These are phyloP conservation scores for Zoysia matrella DNA, from an alignment of 202 grass and related monocot genomes.

Conservation along the genomic window DNA sequence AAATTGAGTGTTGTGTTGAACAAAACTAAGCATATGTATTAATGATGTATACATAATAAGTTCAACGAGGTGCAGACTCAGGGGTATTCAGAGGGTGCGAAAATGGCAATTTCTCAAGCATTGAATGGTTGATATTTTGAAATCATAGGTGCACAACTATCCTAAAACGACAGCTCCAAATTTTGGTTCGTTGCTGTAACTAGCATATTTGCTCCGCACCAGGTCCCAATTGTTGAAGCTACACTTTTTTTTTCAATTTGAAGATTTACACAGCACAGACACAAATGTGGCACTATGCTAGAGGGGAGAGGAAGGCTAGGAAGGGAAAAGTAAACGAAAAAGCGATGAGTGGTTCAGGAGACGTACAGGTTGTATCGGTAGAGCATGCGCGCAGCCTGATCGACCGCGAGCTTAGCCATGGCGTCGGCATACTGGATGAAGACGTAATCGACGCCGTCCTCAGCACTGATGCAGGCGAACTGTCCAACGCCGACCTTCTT, in stretches of 20 bases:
- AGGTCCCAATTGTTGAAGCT: neutral
- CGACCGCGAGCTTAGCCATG: constrained; percentile 93
- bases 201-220: neutral
- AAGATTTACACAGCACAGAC: neutral
- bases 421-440: constrained; percentile 89
- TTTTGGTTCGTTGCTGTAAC: neutral
- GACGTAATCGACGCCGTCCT: constrained; percentile 74
- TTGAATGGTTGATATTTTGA: neutral
- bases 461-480: constrained; percentile 78
- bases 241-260: neutral
- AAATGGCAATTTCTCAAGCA: neutral
- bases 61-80: too few species aligned
- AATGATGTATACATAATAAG: too few species aligned
- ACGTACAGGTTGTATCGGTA: constrained; percentile 96
- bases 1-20: neutral
- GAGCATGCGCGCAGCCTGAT: constrained; percentile 79
- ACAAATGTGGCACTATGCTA: neutral
- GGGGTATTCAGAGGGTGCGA: neutral
- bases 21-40: neutral
- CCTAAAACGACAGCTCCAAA: neutral
- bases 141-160: neutral
- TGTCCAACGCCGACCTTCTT: constrained; percentile 94
- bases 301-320: neutral
- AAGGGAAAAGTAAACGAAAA: neutral
- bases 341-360: neutral